A percentile compares a stretch with the other conserved stretches of the same genome.
phyloP scores from a whole-genome alignment of 257 asterid genomes.

The Cynanchum wilfordii region DNA sequence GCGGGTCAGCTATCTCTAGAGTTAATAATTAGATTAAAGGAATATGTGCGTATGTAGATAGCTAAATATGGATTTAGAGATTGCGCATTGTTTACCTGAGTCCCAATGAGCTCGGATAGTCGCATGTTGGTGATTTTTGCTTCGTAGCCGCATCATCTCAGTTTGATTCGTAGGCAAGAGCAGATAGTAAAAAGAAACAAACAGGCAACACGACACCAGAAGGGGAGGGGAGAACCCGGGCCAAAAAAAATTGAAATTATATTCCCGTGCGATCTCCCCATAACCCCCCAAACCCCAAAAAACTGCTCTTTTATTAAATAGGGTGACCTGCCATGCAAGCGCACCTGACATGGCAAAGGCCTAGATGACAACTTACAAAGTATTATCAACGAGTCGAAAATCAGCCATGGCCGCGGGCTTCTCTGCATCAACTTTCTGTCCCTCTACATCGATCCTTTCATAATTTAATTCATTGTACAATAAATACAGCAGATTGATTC shows the following conservation, averaged over 20 bases:
- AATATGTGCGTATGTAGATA: too few species aligned
- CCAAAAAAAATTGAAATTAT: background rate
- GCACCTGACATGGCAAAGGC: conserved; percentile 41
- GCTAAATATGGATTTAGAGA: background rate
- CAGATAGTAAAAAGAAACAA: background rate
- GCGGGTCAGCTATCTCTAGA: too few species aligned
- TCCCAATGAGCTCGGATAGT: background rate
- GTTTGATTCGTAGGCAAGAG: background rate
- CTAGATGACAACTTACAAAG: background rate
- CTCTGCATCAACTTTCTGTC: background rate
- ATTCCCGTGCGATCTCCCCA: conserved; percentile 22
- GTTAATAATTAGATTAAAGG: background rate
- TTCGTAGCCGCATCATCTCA: background rate
- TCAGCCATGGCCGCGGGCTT: background rate
- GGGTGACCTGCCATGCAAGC: conserved; percentile 40
- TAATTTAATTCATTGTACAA: background rate
- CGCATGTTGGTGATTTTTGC: background rate
- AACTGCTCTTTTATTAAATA: conserved; percentile 1
- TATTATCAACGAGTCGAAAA: conserved; percentile 6
- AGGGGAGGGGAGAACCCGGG: conserved; percentile 22
- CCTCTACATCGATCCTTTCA: background rate
- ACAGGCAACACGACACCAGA: background rate
- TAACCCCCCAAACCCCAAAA: background rate
- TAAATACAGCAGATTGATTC: background rate
- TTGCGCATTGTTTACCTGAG: background rate